phyloP scores from a whole-genome alignment of 768 basidiomycete genomes.

The Kwoniella sp. region DNA sequence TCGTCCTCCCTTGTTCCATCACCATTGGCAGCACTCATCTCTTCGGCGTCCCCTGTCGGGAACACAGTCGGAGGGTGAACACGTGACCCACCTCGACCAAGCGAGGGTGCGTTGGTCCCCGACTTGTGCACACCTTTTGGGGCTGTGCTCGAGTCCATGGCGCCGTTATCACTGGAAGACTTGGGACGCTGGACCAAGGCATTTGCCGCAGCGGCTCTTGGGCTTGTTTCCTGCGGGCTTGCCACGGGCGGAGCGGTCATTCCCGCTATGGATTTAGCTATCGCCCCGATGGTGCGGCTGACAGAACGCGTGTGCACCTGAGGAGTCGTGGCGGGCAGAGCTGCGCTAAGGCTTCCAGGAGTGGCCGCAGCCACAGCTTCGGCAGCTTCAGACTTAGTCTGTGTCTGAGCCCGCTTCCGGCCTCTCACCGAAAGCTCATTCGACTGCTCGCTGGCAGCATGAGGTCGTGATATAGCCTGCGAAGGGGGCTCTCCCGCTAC shows the following conservation, averaged over 20 bases:
- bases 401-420: conserved; percentile 1
- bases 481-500: not conserved
- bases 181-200: no score
- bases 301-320: conserved; percentile 11
- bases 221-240: not conserved
- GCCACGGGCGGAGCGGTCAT: not conserved
- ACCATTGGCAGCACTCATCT: not conserved
- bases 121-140: conserved; percentile 9
- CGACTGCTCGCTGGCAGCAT: no score
- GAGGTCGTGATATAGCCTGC: no score
- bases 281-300: conserved; percentile 16
- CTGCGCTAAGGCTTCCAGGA: no score
- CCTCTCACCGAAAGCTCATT: not conserved
- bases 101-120: conserved; percentile 9
- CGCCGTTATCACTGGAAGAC: not conserved
- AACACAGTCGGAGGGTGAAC: not conserved
- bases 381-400: not conserved
- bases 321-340: no score
- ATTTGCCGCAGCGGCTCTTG: no score
- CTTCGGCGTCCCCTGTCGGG: no score
- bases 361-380: not conserved
- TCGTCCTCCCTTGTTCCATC: conserved; percentile 7
- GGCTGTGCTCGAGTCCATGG: not conserved
- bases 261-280: conserved; percentile 16
- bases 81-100: conserved; percentile 6